Conservation (phyloP, 176 grass and related monocot genomes). For the Rhynchospora pubera region DNA sequence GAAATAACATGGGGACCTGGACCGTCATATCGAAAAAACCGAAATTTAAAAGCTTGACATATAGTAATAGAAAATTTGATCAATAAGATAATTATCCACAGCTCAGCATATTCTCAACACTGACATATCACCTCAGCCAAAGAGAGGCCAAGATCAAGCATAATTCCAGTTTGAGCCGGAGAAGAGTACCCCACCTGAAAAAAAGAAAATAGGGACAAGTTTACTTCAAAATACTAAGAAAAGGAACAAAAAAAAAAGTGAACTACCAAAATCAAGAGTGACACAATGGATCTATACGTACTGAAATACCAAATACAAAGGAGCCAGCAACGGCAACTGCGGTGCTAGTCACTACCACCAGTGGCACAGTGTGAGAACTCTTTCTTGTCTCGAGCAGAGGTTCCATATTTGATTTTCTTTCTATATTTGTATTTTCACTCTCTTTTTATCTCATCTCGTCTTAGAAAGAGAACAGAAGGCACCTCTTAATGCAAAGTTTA, state of each 20-base stretch:
- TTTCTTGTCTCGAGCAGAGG: conserved; percentile 10
- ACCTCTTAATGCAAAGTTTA: background rate
- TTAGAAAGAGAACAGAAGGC: background rate
- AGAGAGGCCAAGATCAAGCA: conserved; percentile 59
- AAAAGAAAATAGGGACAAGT: background rate
- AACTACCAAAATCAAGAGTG: background rate
- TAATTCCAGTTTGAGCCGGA: conserved; percentile 64
- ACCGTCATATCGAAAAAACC: no score
- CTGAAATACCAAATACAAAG: conserved; percentile 24
- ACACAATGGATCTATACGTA: background rate
- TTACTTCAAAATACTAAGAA: background rate
- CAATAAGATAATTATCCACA: background rate
- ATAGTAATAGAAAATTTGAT: background rate
- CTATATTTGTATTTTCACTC: background rate
- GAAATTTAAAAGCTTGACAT: no score
- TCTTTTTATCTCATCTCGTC: background rate
- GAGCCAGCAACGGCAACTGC: conserved; percentile 14
- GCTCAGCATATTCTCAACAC: background rate
- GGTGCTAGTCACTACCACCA: conserved; percentile 11
- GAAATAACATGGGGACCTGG: no score
- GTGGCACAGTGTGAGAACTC: background rate
- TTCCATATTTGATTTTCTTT: background rate
- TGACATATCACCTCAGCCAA: conserved; percentile 47
- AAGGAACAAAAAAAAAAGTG: background rate
- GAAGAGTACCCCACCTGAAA: conserved; percentile 82